Evolutionary conservation across 2,329 filamentous ascomycete species (phyloP).

Genomic region (Pseudocercospora cruenta): DNA sequence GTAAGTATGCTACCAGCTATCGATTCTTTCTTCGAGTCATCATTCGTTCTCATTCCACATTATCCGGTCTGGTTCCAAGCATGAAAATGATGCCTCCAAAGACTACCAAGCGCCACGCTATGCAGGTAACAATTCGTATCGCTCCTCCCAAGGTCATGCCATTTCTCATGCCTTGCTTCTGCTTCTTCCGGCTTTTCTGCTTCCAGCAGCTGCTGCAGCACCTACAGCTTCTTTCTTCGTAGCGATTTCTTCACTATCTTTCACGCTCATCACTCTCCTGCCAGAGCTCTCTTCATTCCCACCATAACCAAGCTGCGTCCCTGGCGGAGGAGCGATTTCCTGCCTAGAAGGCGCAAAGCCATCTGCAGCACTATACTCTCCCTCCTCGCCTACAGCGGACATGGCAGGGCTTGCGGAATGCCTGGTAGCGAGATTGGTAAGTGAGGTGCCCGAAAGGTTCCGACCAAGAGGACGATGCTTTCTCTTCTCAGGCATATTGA

Average conservation of each 20-base stretch:
- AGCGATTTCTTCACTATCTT: slow-evolving; percentile 30
- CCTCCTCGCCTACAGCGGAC: slow-evolving; percentile 12
- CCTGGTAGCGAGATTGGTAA: slow-evolving; percentile 6
- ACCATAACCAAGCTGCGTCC: slow-evolving; percentile 42
- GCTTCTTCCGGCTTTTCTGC: slow-evolving; percentile 5
- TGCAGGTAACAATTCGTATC: neutral
- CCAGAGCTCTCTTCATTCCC: slow-evolving; percentile 29
- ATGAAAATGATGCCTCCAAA: neutral
- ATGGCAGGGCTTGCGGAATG: slow-evolving; percentile 18
- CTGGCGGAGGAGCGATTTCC: slow-evolving; percentile 28
- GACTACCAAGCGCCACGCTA: neutral
- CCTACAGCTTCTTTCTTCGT: slow-evolving; percentile 7
- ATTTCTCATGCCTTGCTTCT: slow-evolving; percentile 14
- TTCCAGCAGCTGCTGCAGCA: slow-evolving; percentile 13
- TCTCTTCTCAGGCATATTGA: slow-evolving; percentile 26
- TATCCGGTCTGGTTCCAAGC: neutral
- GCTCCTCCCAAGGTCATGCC: neutral
- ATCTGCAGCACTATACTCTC: slow-evolving; percentile 25
- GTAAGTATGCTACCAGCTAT: neutral
- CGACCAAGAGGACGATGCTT: slow-evolving; percentile 38
- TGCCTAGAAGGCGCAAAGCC: slow-evolving; percentile 21
- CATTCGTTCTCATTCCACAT: slow-evolving; percentile 4
- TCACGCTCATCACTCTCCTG: slow-evolving; percentile 35
- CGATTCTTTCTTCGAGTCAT: neutral
- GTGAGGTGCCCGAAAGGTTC: slow-evolving; percentile 33